These are phyloP conservation scores for Neurospora discreta DNA, from an alignment of 495 filamentous ascomycete genomes.

Conservation along the genomic window DNA sequence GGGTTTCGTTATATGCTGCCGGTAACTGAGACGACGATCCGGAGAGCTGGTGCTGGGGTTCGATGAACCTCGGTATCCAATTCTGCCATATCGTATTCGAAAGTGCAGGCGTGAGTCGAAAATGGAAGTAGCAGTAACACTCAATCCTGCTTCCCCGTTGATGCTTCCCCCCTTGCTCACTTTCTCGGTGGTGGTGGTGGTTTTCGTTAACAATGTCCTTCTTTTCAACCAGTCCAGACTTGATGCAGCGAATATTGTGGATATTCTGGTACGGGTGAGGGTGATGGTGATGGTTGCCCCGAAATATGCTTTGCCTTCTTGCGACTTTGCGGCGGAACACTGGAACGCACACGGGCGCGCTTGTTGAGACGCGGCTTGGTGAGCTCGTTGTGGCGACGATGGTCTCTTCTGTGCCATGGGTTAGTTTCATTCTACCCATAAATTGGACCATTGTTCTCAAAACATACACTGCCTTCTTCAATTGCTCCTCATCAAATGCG, in stretches of 20 bases:
- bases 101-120: background rate
- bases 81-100: background rate
- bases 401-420: background rate
- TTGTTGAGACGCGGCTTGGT: background rate
- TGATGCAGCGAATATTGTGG: background rate
- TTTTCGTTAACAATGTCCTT: background rate
- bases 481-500: background rate
- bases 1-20: background rate
- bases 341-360: background rate
- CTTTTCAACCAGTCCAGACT: background rate
- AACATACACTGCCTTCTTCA: background rate
- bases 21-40: background rate
- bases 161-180: background rate
- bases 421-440: background rate
- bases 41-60: background rate
- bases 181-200: background rate
- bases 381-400: background rate
- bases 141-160: background rate
- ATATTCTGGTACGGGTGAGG: background rate
- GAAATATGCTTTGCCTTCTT: background rate
- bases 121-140: background rate
- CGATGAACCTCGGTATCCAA: background rate
- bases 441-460: background rate
- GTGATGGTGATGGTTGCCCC: background rate
- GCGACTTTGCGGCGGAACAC: background rate